A percentile compares a stretch with the other conserved stretches of the same genome.
These are phyloP conservation scores for Amphirosellinia nigrospora DNA, from an alignment of 495 filamentous ascomycete genomes.

Conservation along the genomic window DNA sequence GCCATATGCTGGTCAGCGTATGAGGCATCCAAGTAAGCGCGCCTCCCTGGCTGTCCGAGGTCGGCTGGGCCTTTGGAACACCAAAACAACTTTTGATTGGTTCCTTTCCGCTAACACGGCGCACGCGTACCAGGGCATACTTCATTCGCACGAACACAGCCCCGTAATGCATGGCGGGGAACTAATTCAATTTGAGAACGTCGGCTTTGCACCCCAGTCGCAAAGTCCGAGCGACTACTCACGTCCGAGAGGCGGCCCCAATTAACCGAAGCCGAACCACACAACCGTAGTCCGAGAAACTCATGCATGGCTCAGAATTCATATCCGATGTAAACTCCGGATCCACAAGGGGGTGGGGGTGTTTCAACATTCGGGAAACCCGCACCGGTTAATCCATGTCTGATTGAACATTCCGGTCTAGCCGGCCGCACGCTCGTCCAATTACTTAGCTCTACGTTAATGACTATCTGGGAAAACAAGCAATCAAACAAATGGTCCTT, in stretches of 20 bases:
- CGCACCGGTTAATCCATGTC: neutral
- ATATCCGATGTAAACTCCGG: neutral
- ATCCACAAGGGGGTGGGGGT: neutral
- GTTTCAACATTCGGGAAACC: neutral
- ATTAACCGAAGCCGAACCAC: constrained; percentile 2
- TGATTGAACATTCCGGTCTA: neutral
- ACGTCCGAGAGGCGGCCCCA: constrained; percentile 3
- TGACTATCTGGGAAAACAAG: neutral
- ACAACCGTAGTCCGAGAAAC: neutral
- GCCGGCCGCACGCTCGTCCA: neutral
- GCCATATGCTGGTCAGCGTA: constrained; percentile 94
- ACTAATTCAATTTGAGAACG: neutral
- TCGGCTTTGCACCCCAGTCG: constrained; percentile 1
- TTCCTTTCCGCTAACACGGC: constrained; percentile 28
- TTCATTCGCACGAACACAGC: constrained; percentile 59
- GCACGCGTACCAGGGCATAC: constrained; percentile 52
- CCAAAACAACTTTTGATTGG: neutral
- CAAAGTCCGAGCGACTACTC: constrained; percentile 11
- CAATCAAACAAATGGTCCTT: neutral
- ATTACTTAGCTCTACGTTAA: neutral
- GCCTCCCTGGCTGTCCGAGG: neutral
- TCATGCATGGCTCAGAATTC: neutral
- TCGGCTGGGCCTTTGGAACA: neutral
- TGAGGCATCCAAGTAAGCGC: constrained; percentile 63
- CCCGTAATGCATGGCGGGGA: constrained; percentile 7